These are phyloP conservation scores for Chalaropsis thielavioides DNA, from an alignment of 2,329 filamentous ascomycete species.

Conservation along the genomic window DNA sequence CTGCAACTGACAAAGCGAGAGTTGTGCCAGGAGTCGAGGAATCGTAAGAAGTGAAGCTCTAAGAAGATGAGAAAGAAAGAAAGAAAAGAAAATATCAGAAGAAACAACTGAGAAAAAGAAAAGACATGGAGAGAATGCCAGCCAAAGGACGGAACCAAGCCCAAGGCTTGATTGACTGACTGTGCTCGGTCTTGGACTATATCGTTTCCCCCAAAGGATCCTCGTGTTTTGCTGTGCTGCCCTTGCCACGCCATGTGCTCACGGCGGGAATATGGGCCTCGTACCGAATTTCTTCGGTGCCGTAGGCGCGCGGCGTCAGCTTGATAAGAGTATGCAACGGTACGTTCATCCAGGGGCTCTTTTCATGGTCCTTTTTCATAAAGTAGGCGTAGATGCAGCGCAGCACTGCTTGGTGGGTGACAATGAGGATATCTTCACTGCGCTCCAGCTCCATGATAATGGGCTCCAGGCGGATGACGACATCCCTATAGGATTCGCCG, in stretches of 20 bases:
- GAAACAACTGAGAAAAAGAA: neutral
- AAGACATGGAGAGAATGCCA: neutral
- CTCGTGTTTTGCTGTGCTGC: slow-evolving; percentile 80
- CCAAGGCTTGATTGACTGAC: neutral
- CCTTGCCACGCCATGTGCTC: slow-evolving; percentile 90
- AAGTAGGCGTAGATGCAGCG: slow-evolving; percentile 98
- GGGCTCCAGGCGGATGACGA: slow-evolving; percentile 91
- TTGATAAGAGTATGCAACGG: slow-evolving; percentile 94
- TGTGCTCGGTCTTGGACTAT: slow-evolving; percentile 15
- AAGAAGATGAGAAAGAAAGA: neutral
- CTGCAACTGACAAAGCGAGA: neutral
- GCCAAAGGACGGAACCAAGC: neutral
- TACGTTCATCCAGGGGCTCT: slow-evolving; percentile 97
- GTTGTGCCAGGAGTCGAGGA: neutral
- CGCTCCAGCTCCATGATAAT: slow-evolving; percentile 99
- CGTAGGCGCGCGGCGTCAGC: slow-evolving; percentile 85
- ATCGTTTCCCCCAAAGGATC: slow-evolving; percentile 32
- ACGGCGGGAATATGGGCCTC: slow-evolving; percentile 90
- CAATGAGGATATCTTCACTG: slow-evolving; percentile 91
- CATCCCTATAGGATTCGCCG: slow-evolving; percentile 88
- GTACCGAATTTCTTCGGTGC: slow-evolving; percentile 76
- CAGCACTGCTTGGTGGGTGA: slow-evolving; percentile 92
- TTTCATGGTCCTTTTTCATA: slow-evolving; percentile 87
- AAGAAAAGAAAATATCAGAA: neutral
- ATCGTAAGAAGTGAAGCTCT: neutral